Percentiles rank a stretch among this genome's conserved stretches.
These are phyloP conservation scores for Turritis glabra DNA, from an alignment of 345 rosid genomes.

Conservation along the genomic window DNA sequence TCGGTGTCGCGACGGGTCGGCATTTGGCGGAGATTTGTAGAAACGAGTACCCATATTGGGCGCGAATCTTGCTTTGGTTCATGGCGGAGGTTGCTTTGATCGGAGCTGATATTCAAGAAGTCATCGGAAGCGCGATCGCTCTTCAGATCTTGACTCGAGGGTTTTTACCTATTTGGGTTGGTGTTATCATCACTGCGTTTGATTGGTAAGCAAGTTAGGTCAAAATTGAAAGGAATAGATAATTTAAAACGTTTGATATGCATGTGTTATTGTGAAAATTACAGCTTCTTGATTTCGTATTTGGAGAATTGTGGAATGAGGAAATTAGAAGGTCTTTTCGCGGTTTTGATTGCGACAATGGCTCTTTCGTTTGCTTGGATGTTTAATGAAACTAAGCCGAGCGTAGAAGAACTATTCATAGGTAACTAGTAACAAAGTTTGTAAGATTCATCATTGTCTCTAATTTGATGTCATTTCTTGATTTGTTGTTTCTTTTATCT, in stretches of 20 bases:
- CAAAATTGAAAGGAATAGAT: background rate
- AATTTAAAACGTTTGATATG: background rate
- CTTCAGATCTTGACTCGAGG: conserved; percentile 87
- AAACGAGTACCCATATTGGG: conserved; percentile 80
- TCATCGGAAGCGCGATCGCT: conserved; percentile 91
- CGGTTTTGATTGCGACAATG: conserved; percentile 72
- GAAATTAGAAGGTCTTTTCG: conserved; percentile 78
- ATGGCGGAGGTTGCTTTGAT: conserved; percentile 94
- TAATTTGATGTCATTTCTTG: background rate
- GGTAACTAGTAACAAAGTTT: conserved; percentile 42
- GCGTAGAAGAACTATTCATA: conserved; percentile 57
- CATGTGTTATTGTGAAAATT: conserved; percentile 19
- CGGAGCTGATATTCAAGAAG: conserved; percentile 96
- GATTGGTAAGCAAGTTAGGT: conserved; percentile 60
- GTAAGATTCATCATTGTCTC: background rate
- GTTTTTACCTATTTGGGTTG: conserved; percentile 82
- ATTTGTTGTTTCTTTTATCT: background rate
- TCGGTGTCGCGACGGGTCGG: conserved; percentile 86
- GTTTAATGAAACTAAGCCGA: conserved; percentile 84
- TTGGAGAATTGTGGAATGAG: conserved; percentile 80
- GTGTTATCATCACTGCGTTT: conserved; percentile 79
- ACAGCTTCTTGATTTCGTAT: conserved; percentile 72
- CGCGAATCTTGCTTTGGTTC: conserved; percentile 69
- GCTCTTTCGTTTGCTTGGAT: conserved; percentile 83
- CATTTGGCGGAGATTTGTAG: conserved; percentile 91